Evolutionary conservation across 192 early-diverging fungal species (phyloP).

Genomic region (Gonapodya sp.): DNA sequence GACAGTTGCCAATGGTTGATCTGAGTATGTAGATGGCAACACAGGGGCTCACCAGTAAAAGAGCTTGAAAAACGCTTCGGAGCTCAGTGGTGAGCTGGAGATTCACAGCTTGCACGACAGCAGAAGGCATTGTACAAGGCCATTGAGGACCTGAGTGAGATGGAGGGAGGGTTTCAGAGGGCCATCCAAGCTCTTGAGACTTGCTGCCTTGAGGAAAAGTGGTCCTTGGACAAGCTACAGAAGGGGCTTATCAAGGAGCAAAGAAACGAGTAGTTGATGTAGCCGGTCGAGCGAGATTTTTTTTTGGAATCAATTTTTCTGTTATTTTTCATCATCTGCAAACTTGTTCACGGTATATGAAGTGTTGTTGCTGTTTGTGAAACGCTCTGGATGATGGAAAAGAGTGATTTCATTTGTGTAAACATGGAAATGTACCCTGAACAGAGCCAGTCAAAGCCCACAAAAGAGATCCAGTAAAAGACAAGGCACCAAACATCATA

Average conservation of each 20-base stretch:
- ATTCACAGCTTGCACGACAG: background rate
- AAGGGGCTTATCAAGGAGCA: background rate
- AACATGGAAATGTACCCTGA: too few species aligned
- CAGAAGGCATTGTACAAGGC: background rate
- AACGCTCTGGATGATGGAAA: too few species aligned
- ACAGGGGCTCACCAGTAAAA: background rate
- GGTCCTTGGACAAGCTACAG: background rate
- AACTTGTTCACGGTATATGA: too few species aligned
- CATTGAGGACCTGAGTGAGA: background rate
- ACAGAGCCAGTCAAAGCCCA: too few species aligned
- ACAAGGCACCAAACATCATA: too few species aligned
- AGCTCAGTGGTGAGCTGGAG: background rate
- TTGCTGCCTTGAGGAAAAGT: background rate
- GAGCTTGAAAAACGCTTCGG: background rate
- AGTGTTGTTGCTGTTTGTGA: too few species aligned
- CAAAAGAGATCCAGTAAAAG: too few species aligned
- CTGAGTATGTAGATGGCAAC: background rate
- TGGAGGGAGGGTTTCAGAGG: background rate
- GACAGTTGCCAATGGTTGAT: background rate
- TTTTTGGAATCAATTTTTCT: too few species aligned
- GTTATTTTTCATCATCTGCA: too few species aligned
- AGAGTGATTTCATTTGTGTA: too few species aligned
- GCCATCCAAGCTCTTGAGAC: background rate
- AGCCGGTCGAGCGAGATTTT: too few species aligned
- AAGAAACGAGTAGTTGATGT: too few species aligned